Percentiles rank a stretch among this genome's conserved stretches.
phyloP scores from a whole-genome alignment of 108 stramenopile species.

The Cyclostephanos tholiformis region DNA sequence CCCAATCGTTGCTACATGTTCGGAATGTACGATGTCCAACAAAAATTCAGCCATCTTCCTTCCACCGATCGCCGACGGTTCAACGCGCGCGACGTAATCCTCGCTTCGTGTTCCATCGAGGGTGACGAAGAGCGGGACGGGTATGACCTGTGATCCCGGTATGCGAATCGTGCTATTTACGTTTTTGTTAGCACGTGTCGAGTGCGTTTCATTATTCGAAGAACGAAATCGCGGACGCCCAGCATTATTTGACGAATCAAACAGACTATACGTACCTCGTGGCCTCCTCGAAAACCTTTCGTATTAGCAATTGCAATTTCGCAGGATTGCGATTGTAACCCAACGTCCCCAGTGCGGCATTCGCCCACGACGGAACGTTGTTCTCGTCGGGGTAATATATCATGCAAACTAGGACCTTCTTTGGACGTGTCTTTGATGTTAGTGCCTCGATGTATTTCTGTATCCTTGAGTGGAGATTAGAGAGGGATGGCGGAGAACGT shows the following conservation, averaged over 20 bases:
- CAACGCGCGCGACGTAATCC: conserved; percentile 90
- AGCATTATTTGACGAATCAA: background rate
- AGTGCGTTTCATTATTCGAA: conserved; percentile 5
- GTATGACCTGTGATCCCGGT: conserved; percentile 70
- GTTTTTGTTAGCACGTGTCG: background rate
- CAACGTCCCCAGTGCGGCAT: conserved; percentile 63
- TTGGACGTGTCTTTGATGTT: conserved; percentile 75
- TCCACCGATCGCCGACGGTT: conserved; percentile 85
- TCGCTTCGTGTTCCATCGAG: conserved; percentile 76
- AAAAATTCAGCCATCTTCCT: conserved; percentile 85
- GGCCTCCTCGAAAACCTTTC: conserved; percentile 72
- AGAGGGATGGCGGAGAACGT: conserved; percentile 2
- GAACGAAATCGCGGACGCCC: background rate
- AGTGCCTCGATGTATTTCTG: conserved; percentile 75
- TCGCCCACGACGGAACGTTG: conserved; percentile 80
- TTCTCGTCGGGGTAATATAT: conserved; percentile 89
- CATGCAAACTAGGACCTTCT: conserved; percentile 86
- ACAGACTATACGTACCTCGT: conserved; percentile 49
- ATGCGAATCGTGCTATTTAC: conserved; percentile 59
- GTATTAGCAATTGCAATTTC: conserved; percentile 74
- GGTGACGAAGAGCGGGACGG: conserved; percentile 76
- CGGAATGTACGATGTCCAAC: conserved; percentile 54
- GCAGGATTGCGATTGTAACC: conserved; percentile 79
- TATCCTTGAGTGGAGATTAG: conserved; percentile 17
- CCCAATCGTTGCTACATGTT: background rate